Evolutionary conservation across 306 rosid species (phyloP), one percentile per base, ranked within the genome.

Genomic region (Oemleria cerasiformis): DNA sequence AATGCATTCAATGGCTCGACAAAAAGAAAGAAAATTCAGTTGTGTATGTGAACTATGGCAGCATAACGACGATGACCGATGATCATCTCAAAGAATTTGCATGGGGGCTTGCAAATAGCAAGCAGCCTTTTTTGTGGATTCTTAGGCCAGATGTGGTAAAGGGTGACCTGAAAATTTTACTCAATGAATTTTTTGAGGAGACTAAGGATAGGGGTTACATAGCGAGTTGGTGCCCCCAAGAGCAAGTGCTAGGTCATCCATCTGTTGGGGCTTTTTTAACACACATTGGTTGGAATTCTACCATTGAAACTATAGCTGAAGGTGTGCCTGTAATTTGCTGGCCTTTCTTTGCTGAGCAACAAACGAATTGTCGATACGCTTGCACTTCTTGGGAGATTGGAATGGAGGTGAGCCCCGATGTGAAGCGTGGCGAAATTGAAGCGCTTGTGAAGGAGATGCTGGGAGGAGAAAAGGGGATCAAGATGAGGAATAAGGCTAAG

Each of bases 271-370:
- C 48, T 1, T 76, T 83, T 14, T 39, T 83, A 30, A 81, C 36
- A 30, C 36, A 79, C 54, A 70, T 84, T 60, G 90, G 88, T 12
- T 86, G 88, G 88, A 86, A 86, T 67, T 83, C 86, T 20, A 60
- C 63, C 1, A 7, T 63, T 1, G 90, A 86, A 60, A 71, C 76
- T 50, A 5, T 84, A 6, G 67, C 79, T 65, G 77, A 61, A 16
- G 80, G 88, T 40, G 81, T 79, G 14, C 86, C 88, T 48, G 14
- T 83, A 12, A 84, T 83, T 17, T 76, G 81, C 20, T 83, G 88
- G 88, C 90, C 90, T 38, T 86, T 83, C 62, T 83, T 86, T 17
- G 86, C 83, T 0, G 88, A 83, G 39, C 83, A 86, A 15, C 84
- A 76, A 65, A 65, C 71, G 4, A 85, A 79, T 62, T 81, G 88